Conservation (phyloP, 2,329 filamentous ascomycete genomes). For the Ophiocordyceps camponoti-saundersi region DNA sequence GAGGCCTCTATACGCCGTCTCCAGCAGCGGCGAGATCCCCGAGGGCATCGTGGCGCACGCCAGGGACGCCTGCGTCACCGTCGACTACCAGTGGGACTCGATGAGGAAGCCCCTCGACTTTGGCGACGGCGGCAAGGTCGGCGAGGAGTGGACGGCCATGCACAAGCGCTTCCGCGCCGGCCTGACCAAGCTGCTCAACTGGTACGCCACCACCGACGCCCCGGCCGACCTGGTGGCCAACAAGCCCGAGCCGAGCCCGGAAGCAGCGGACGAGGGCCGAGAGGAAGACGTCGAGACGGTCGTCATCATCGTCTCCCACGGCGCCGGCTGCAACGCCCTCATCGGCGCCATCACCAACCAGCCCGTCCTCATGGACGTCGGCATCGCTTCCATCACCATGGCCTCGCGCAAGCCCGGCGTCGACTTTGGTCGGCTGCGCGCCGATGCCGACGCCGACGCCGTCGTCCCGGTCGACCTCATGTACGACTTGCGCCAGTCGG, state of each 20-base stretch:
- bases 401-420: slow-evolving; percentile 44
- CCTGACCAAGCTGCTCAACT: slow-evolving; percentile 61
- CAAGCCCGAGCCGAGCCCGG: slow-evolving; percentile 8
- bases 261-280: slow-evolving; percentile 20
- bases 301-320: slow-evolving; percentile 79
- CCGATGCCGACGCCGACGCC: slow-evolving; percentile 9
- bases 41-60: slow-evolving; percentile 81
- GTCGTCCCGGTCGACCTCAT: slow-evolving; percentile 35
- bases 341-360: slow-evolving; percentile 85
- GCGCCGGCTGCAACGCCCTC: slow-evolving; percentile 87
- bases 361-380: slow-evolving; percentile 78
- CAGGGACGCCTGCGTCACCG: slow-evolving; percentile 63
- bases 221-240: slow-evolving; percentile 33
- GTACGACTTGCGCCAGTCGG: slow-evolving; percentile 61
- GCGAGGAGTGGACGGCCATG: slow-evolving; percentile 94
- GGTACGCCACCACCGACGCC: slow-evolving; percentile 49
- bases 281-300: slow-evolving; percentile 59
- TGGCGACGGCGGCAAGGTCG: slow-evolving; percentile 75
- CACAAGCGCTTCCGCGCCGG: slow-evolving; percentile 76
- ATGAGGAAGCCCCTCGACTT: slow-evolving; percentile 62
- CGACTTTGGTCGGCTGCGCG: slow-evolving; percentile 18
- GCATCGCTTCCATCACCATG: slow-evolving; percentile 82
- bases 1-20: slow-evolving; percentile 68
- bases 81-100: slow-evolving; percentile 97
- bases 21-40: slow-evolving; percentile 65